Percentiles rank a stretch among this genome's conserved stretches.
These are phyloP conservation scores for Taiwanofungus camphoratus DNA, from an alignment of 1,284 basidiomycete genomes.

Conservation along the genomic window DNA sequence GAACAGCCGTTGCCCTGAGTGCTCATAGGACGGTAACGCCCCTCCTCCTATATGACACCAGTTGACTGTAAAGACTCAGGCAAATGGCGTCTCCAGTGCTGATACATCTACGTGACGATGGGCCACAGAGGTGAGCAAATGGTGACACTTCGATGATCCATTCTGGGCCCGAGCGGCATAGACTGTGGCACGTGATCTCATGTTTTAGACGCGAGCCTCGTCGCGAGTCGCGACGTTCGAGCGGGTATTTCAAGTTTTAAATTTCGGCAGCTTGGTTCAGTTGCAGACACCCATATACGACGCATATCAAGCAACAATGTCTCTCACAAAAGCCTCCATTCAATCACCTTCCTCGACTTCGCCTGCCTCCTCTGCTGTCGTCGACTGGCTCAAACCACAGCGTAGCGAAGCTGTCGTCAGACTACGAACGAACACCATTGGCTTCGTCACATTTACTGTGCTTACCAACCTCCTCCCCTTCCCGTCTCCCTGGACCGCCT, in stretches of 20 bases:
- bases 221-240: neutral
- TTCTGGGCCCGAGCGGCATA: too few species aligned
- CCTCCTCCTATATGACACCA: too few species aligned
- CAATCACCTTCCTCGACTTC: neutral
- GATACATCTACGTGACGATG: too few species aligned
- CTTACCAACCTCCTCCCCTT: constrained; percentile 48
- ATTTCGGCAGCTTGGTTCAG: neutral
- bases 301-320: neutral
- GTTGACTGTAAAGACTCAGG: too few species aligned
- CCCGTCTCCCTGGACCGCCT: constrained; percentile 39
- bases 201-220: neutral
- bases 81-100: too few species aligned
- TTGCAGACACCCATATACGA: neutral
- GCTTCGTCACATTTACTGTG: constrained; percentile 38
- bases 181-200: neutral
- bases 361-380: constrained; percentile 8
- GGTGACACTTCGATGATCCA: too few species aligned
- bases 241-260: neutral
- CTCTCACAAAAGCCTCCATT: neutral
- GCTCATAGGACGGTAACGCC: too few species aligned
- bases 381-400: constrained; percentile 44
- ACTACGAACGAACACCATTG: constrained; percentile 44
- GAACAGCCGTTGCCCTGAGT: too few species aligned
- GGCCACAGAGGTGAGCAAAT: too few species aligned
- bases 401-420: constrained; percentile 50